Conservation (phyloP, 208 protist species). For the Wallacemonas rigidus region DNA sequence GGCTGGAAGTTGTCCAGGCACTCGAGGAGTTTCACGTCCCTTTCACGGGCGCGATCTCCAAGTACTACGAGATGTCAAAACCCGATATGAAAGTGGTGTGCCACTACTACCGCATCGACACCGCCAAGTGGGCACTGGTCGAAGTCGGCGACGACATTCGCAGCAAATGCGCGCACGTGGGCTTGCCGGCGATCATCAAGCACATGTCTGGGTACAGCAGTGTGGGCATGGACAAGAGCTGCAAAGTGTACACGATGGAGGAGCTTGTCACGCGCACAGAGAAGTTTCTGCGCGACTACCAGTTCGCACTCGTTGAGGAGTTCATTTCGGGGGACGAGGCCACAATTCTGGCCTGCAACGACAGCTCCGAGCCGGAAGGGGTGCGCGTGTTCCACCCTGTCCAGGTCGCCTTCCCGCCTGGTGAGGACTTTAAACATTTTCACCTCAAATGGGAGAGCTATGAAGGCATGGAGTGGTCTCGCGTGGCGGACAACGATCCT, state of each 20-base stretch:
- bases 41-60: constrained; percentile 87
- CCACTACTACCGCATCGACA: constrained; percentile 76
- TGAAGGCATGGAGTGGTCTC: constrained; percentile 86
- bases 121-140: constrained; percentile 63
- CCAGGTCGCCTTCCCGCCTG: constrained; percentile 73
- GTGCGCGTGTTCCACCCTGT: constrained; percentile 85
- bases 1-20: constrained; percentile 84
- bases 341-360: constrained; percentile 78
- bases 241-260: constrained; percentile 73
- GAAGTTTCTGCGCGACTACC: constrained; percentile 77
- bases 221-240: constrained; percentile 89
- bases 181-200: constrained; percentile 87
- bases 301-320: constrained; percentile 87
- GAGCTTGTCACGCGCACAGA: constrained; percentile 51
- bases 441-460: constrained; percentile 90
- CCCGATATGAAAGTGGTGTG: constrained; percentile 90
- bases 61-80: constrained; percentile 90
- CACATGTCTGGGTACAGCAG: constrained; percentile 91
- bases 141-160: constrained; percentile 57
- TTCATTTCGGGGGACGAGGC: constrained; percentile 89
- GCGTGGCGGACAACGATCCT: constrained; percentile 63
- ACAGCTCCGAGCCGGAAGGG: constrained; percentile 65
- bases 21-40: constrained; percentile 90
- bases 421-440: constrained; percentile 93
- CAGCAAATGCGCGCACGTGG: constrained; percentile 38